Evolutionary conservation across 1,139 yeast species (phyloP), one percentile per base, ranked within the genome.

Genomic region (Debaryomycetaceae sp.): DNA sequence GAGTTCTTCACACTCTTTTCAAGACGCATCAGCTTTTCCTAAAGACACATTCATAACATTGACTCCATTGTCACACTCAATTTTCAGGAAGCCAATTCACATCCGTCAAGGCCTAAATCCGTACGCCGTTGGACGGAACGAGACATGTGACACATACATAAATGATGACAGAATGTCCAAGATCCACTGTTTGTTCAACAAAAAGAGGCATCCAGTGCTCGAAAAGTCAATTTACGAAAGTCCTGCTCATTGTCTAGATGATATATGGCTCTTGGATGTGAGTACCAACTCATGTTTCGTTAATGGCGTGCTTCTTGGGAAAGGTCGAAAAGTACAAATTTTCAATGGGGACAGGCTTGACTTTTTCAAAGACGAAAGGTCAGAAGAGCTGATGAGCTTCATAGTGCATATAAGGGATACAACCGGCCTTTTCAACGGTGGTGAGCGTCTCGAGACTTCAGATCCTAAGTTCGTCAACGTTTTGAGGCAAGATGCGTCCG

Each of bases 281-380:
- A 86, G 95, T 43, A 81, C 95, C 0, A 90, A 90, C 60, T 84
- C 87, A 1, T 87, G 97, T 58, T 79, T 72, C 51, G 76, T 90
- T 7, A 88, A 90, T 57, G 77, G 77, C 5, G 62, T 65, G 11
- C 72, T 71, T 40, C 58, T 90, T 37, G 86, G 86, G 0, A 80
- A 80, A 48, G 85, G 85, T 2, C 72, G 75, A 34, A 87, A 87
- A 52, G 76, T 76, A 0, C 75, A 79, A 49, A 56, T 90, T 0
- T 79, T 72, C 54, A 72, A 85, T 50, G 84, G 84, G 1, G 97
- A 89, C 57, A 68, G 65, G 23, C 61, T 90, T 5, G 82, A 80
- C 53, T 66, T 90, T 35, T 84, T 88, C 53, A 71, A 76, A 47
- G 96, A 87, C 60, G 75, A 66, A 24, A 65, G 66, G 6, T 69